These are phyloP conservation scores for Isatis lusitanica DNA, from an alignment of 441 rosid genomes.

Conservation along the genomic window DNA sequence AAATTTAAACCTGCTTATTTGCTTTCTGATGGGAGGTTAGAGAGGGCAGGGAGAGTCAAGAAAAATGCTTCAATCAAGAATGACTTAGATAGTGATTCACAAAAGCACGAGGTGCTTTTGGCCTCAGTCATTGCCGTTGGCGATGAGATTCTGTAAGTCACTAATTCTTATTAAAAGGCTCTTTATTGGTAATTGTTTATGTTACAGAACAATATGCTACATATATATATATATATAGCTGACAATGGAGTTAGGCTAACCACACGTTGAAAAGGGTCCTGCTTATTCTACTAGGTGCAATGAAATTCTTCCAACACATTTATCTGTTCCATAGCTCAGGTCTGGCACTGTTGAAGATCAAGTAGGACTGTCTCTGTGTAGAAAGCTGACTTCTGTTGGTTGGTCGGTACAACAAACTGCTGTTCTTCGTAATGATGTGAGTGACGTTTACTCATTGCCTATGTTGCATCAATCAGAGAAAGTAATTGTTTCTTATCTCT, in stretches of 20 bases:
- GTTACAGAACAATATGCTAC: background rate
- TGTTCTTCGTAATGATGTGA: conserved; percentile 82
- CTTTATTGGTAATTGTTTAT: background rate
- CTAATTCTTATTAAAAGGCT: conserved; percentile 14
- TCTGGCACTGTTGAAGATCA: conserved; percentile 92
- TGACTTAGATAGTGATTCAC: conserved; percentile 44
- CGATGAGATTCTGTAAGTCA: conserved; percentile 98
- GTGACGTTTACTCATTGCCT: conserved; percentile 35
- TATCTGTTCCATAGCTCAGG: conserved; percentile 98
- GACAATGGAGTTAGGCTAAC: conserved; percentile 11
- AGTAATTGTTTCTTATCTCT: conserved; percentile 1
- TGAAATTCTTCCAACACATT: conserved; percentile 35
- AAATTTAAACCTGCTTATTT: conserved; percentile 93
- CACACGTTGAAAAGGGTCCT: background rate
- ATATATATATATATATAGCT: too few relatives aligned
- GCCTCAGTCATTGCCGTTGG: conserved; percentile 85
- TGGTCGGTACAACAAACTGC: conserved; percentile 71
- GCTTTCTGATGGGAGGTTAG: conserved; percentile 96
- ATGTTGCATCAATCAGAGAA: conserved; percentile 4
- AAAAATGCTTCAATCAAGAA: conserved; percentile 44
- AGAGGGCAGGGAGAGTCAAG: conserved; percentile 92
- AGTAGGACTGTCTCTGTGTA: conserved; percentile 68
- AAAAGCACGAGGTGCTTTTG: conserved; percentile 50
- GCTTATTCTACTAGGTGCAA: conserved; percentile 5
- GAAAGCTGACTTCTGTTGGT: conserved; percentile 76